Evolutionary conservation across 129 eudicot species (phyloP).

Genomic region (Ambrosia artemisiifolia): DNA sequence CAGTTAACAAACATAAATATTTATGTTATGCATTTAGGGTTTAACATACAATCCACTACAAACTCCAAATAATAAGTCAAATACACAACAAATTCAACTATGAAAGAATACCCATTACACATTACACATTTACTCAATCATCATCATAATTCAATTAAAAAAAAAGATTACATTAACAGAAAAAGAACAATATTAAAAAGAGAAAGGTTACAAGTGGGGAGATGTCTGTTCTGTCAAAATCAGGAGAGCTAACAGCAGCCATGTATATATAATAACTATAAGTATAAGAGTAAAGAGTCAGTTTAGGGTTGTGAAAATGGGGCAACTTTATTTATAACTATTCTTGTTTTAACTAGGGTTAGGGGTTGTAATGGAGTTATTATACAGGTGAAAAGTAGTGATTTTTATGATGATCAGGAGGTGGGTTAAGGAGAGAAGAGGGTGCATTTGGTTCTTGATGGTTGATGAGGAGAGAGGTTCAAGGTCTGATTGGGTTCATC

Average conservation of each 20-base stretch:
- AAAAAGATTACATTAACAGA: neutral
- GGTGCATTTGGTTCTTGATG: neutral
- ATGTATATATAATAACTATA: neutral
- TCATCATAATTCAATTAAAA: constrained; percentile 1
- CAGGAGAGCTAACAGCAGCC: constrained; percentile 36
- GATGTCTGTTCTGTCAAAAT: constrained; percentile 38
- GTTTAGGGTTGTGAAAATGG: constrained; percentile 33
- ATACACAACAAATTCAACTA: constrained; percentile 5
- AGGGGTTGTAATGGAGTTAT: constrained; percentile 12
- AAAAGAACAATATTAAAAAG: neutral
- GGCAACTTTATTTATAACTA: constrained; percentile 18
- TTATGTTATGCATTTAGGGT: too few species aligned
- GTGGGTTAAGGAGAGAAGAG: neutral
- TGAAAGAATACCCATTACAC: neutral
- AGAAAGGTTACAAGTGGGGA: constrained; percentile 27
- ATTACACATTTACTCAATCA: constrained; percentile 6
- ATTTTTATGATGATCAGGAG: constrained; percentile 13
- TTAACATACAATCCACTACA: neutral
- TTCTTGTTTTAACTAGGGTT: constrained; percentile 21
- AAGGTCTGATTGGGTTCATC: neutral
- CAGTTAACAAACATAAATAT: neutral
- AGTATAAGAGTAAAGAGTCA: neutral
- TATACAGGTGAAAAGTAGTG: neutral
- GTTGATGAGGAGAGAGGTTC: neutral
- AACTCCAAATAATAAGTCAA: constrained; percentile 6